Evolutionary conservation across 306 rosid species (phyloP).

Genomic region (Cucumis sativus): Cucumber_9930_V3 NC_026658.2:18201001-18201500

Average conservation of each 20-base stretch:
- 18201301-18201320: slow-evolving; percentile 34
- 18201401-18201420: slow-evolving; percentile 68
- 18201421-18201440: slow-evolving; percentile 87
- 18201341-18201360: slow-evolving; percentile 70
- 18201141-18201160: slow-evolving; percentile 83
- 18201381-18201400: slow-evolving; percentile 72
- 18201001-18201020: neutral
- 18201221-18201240: slow-evolving; percentile 72
- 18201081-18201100: slow-evolving; percentile 22
- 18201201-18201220: slow-evolving; percentile 24
- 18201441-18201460: slow-evolving; percentile 46
- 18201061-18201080: neutral
- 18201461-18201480: slow-evolving; percentile 51
- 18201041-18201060: neutral
- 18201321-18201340: slow-evolving; percentile 82
- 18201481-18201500: slow-evolving; percentile 64
- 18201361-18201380: slow-evolving; percentile 80
- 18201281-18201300: slow-evolving; percentile 40
- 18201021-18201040: neutral
- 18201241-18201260: slow-evolving; percentile 48
- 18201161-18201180: slow-evolving; percentile 78
- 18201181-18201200: slow-evolving; percentile 60
- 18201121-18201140: slow-evolving; percentile 55
- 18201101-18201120: slow-evolving; percentile 47
- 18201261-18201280: slow-evolving; percentile 75